Evolutionary conservation across 1,284 basidiomycete species (phyloP).

Genomic region (Sporisorium sorghi): DNA sequence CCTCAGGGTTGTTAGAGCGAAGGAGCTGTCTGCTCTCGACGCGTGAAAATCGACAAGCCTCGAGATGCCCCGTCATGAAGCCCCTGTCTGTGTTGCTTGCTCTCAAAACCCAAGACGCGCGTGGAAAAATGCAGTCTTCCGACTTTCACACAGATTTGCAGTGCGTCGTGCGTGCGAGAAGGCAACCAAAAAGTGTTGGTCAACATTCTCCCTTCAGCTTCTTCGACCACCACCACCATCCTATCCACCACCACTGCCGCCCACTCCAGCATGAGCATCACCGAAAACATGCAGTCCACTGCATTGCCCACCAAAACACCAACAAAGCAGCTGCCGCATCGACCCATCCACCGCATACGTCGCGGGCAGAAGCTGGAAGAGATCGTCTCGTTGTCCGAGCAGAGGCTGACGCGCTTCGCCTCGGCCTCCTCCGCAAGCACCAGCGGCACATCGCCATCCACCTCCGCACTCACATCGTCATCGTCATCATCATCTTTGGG

Average conservation of each 20-base stretch:
- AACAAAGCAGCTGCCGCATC: constrained; percentile 14
- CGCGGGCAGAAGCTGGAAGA: constrained; percentile 56
- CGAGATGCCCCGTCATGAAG: background rate
- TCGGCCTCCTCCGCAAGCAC: background rate
- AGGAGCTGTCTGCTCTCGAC: background rate
- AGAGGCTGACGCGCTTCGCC: constrained; percentile 16
- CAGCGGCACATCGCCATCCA: constrained; percentile 3
- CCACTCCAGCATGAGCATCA: constrained; percentile 36
- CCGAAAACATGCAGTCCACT: constrained; percentile 21
- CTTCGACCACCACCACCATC: constrained; percentile 8
- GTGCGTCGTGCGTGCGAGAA: background rate
- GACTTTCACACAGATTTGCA: background rate
- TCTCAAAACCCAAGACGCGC: constrained; percentile 8
- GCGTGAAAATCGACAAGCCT: constrained; percentile 3
- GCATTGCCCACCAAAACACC: constrained; percentile 8
- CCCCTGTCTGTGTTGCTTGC: constrained; percentile 19
- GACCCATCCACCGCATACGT: constrained; percentile 41
- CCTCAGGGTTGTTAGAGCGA: constrained; percentile 4
- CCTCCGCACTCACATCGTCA: constrained; percentile 7
- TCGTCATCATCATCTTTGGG: constrained; percentile 13
- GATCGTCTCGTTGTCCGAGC: constrained; percentile 32
- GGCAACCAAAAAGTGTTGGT: background rate
- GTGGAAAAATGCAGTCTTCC: constrained; percentile 5
- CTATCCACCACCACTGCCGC: background rate
- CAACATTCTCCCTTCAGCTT: background rate